Evolutionary conservation across 73 alveolate species (phyloP), one percentile per base, ranked within the genome.

Genomic region (Loxodes magnus): DNA sequence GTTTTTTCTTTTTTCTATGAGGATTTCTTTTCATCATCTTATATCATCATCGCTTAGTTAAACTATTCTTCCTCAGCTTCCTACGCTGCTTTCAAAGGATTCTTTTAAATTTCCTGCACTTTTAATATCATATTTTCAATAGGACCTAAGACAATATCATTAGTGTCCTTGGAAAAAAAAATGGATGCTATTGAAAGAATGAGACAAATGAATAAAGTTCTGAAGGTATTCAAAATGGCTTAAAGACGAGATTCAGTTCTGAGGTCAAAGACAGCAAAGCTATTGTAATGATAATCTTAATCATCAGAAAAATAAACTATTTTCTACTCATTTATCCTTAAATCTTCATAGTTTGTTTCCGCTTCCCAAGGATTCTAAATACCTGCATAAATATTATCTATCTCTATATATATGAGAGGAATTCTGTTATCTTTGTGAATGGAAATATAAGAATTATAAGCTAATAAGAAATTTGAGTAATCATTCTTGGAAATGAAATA

Each of bases 101-200:
- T 39, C 21, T 39, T 39, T 15, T 23, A 23, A 17, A 39, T 39
- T 23, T 17, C 7, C 46, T 74, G 68, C 3, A 82, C 90, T 44
- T 77, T 82, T 22, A 64, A 74, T 5, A 82, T 71, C 95, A 82
- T 82, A n/a, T 77, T 62, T 54, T 78, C 89, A 5, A 82, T 64
- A 2, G 95, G 95, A 9, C 70, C 77, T 15, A 82, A 39, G 16
- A 83, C 89, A 24, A 78, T 33, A 60, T 56, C 79, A 34, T 70
- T 42, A n/a, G 90, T 50, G 65, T 82, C 95, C 30, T 65, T 64
- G 19, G 74, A 55, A 58, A 82, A 82, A 70, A 77, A 68, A 55
- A 70, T 56, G 17, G 86, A 66, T 1, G 77, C 84, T 38, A 82
- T 36, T 33, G 86, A 57, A 23, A 82, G 50, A 4, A 82, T 77